These are phyloP conservation scores for Podaxis mareebaensis DNA, from an alignment of 768 basidiomycete genomes.

Conservation along the genomic window DNA sequence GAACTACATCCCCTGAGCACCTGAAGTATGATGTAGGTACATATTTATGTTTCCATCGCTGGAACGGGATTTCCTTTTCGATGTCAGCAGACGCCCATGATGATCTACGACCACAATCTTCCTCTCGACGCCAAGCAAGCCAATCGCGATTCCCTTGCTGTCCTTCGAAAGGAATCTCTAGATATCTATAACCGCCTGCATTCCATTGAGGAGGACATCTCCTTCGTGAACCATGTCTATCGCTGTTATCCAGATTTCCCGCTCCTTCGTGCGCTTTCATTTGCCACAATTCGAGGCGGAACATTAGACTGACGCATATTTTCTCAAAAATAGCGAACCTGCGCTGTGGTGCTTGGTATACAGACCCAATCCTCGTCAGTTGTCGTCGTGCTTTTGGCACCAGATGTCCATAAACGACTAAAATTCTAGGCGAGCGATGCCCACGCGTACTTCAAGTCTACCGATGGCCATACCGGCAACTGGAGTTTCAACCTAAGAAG, in stretches of 20 bases:
- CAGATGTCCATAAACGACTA: not conserved
- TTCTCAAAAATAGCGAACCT: conserved; percentile 65
- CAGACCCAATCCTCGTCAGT: conserved; percentile 64
- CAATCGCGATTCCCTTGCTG: conserved; percentile 36
- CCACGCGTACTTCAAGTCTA: conserved; percentile 89
- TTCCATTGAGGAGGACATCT: conserved; percentile 77
- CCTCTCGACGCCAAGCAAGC: not conserved
- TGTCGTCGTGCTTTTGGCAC: not conserved
- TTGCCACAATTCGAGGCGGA: not conserved
- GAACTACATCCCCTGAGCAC: too few species aligned
- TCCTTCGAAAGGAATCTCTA: conserved; percentile 66
- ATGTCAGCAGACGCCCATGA: too few species aligned
- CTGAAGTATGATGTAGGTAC: too few species aligned
- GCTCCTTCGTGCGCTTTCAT: conserved; percentile 45
- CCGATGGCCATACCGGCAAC: conserved; percentile 82
- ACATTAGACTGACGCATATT: not conserved
- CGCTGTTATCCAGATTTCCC: conserved; percentile 45
- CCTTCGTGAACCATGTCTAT: conserved; percentile 62
- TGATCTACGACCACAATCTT: too few species aligned
- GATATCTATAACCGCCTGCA: conserved; percentile 88
- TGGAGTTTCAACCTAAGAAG: conserved; percentile 86
- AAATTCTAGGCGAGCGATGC: conserved; percentile 30
- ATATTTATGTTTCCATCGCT: too few species aligned
- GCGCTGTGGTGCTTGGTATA: conserved; percentile 94
- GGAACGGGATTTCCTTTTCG: too few species aligned